Evolutionary conservation across 352 stramenopile species (phyloP).

Genomic region (Phytophthora agathidicida): DNA sequence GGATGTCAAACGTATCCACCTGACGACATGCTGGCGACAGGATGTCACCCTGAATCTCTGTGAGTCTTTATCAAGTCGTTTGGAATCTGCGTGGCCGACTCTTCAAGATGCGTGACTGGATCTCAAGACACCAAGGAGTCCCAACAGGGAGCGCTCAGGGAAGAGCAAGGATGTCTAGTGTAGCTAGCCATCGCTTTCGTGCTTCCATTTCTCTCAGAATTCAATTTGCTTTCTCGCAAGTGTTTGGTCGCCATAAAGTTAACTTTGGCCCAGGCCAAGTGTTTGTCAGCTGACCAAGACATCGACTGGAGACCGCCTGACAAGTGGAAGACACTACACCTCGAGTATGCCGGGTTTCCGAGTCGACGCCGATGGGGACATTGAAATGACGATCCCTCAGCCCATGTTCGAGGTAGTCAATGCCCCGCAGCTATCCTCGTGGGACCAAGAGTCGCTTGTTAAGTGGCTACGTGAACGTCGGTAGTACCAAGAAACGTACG

Average conservation of each 20-base stretch:
- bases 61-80: no score
- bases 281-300: constrained; percentile 6
- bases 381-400: constrained; percentile 24
- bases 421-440: constrained; percentile 13
- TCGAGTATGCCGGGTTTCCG: constrained; percentile 16
- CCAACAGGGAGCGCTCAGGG: no score
- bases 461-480: constrained; percentile 15
- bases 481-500: constrained; percentile 14
- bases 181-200: no score
- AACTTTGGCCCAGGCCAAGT: constrained; percentile 21
- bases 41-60: no score
- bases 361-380: constrained; percentile 20
- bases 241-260: constrained; percentile 15
- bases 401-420: constrained; percentile 23
- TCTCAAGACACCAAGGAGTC: no score
- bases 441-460: constrained; percentile 21
- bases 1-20: no score
- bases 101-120: no score
- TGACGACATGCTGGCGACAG: no score
- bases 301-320: background rate
- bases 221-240: constrained; percentile 3
- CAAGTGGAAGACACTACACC: no score
- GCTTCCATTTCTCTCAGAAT: constrained; percentile 6
- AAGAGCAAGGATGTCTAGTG: no score
- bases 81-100: no score